phyloP scores from a whole-genome alignment of 2,329 filamentous ascomycete genomes.

The Verticillium klebahnii region DNA sequence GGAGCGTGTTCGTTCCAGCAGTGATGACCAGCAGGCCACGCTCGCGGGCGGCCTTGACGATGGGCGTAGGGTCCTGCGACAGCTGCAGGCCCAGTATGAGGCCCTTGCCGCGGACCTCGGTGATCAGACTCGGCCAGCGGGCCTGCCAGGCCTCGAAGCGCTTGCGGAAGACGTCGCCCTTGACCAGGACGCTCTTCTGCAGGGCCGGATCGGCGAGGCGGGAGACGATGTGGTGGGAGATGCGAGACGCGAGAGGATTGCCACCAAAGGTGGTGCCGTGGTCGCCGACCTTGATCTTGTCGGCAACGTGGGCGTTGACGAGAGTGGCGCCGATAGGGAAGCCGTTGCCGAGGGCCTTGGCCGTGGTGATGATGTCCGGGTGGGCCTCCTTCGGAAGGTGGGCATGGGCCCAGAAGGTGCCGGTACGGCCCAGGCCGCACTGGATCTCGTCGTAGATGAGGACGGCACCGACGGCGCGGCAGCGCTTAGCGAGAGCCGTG shows the following conservation, averaged over 20 bases:
- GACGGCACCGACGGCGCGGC: constrained; percentile 81
- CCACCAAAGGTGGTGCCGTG: constrained; percentile 94
- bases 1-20: constrained; percentile 83
- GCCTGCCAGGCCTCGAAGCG: constrained; percentile 42
- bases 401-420: constrained; percentile 83
- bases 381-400: constrained; percentile 73
- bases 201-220: constrained; percentile 69
- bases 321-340: constrained; percentile 81
- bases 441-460: constrained; percentile 97
- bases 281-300: constrained; percentile 59
- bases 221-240: constrained; percentile 81
- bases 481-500: constrained; percentile 74
- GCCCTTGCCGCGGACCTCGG: constrained; percentile 76
- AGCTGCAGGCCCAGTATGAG: constrained; percentile 86
- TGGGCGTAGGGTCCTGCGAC: constrained; percentile 62
- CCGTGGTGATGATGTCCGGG: constrained; percentile 88
- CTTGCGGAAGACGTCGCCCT: constrained; percentile 47
- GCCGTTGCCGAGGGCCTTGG: constrained; percentile 94
- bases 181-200: constrained; percentile 64
- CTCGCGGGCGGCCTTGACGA: constrained; percentile 83
- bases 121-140: constrained; percentile 63
- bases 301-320: constrained; percentile 33
- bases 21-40: constrained; percentile 87
- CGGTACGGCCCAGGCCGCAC: constrained; percentile 84
- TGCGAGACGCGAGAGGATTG: constrained; percentile 78